phyloP scores from a whole-genome alignment of 306 rosid genomes.

The Delonix regia region DNA sequence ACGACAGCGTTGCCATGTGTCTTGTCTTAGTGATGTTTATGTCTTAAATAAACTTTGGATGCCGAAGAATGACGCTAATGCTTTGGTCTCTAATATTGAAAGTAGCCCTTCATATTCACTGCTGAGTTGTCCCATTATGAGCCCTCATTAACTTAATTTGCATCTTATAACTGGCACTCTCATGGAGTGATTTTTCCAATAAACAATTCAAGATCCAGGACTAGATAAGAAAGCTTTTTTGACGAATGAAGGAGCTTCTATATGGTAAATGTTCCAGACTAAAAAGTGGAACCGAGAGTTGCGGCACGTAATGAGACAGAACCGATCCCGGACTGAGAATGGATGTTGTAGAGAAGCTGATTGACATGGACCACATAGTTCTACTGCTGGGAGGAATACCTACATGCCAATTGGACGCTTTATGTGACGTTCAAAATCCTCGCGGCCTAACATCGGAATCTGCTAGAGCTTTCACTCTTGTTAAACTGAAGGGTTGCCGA shows the following conservation, averaged over 20 bases:
- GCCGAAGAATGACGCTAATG: background rate
- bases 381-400: conserved; percentile 17
- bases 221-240: conserved; percentile 7
- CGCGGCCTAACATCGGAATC: conserved; percentile 34
- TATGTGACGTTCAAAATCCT: background rate
- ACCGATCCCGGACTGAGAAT: conserved; percentile 8
- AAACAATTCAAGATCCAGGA: background rate
- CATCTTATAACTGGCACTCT: conserved; percentile 23
- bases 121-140: conserved; percentile 45
- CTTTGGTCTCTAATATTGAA: background rate
- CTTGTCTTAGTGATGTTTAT: conserved; percentile 4
- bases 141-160: conserved; percentile 40
- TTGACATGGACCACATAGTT: conserved; percentile 22
- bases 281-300: background rate
- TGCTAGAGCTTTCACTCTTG: background rate
- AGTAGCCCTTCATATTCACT: conserved; percentile 23
- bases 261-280: conserved; percentile 22
- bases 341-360: conserved; percentile 18
- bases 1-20: conserved; percentile 34
- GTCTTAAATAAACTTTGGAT: conserved; percentile 25
- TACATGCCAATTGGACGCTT: conserved; percentile 14
- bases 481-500: too few relatives aligned
- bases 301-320: conserved; percentile 27
- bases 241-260: background rate
- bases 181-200: conserved; percentile 31